Conservation (phyloP, 257 asterid genomes). For the Euphrasia confusa region DNA sequence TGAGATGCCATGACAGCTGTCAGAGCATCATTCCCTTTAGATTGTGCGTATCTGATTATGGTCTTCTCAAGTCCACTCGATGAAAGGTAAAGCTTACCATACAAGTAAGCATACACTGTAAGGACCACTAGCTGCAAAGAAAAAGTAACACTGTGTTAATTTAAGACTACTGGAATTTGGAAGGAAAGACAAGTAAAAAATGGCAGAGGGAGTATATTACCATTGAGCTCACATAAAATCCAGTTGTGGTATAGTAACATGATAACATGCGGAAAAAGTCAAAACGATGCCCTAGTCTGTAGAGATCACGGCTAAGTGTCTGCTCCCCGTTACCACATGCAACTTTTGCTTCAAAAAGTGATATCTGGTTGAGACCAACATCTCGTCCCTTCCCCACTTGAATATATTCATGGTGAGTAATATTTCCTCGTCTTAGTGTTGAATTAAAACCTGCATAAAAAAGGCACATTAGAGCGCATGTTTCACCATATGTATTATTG, state of each 20-base stretch:
- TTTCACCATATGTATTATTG: constrained; percentile 5
- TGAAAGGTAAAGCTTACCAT: constrained; percentile 66
- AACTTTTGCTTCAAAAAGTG: constrained; percentile 87
- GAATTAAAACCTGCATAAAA: constrained; percentile 66
- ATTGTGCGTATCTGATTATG: constrained; percentile 56
- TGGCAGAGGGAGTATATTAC: constrained; percentile 37
- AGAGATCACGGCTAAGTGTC: constrained; percentile 77
- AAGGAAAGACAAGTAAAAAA: not conserved
- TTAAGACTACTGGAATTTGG: constrained; percentile 7
- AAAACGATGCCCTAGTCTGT: constrained; percentile 86
- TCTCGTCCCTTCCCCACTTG: constrained; percentile 92
- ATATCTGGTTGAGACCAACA: constrained; percentile 87
- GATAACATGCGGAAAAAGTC: constrained; percentile 92
- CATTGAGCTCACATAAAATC: constrained; percentile 85
- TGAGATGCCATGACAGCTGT: constrained; percentile 74
- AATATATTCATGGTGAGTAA: constrained; percentile 82
- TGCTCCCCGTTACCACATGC: constrained; percentile 95
- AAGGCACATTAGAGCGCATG: constrained; percentile 22
- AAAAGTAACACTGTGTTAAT: constrained; percentile 9
- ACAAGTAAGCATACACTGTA: constrained; percentile 67
- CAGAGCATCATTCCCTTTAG: constrained; percentile 58
- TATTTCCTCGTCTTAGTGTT: constrained; percentile 74
- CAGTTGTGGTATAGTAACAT: constrained; percentile 73
- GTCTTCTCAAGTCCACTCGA: constrained; percentile 74
- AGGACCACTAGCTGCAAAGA: constrained; percentile 65